Evolutionary conservation across 176 grass and related monocot genomes (phyloP).

Genomic region (Alloteropsis semialata): DNA sequence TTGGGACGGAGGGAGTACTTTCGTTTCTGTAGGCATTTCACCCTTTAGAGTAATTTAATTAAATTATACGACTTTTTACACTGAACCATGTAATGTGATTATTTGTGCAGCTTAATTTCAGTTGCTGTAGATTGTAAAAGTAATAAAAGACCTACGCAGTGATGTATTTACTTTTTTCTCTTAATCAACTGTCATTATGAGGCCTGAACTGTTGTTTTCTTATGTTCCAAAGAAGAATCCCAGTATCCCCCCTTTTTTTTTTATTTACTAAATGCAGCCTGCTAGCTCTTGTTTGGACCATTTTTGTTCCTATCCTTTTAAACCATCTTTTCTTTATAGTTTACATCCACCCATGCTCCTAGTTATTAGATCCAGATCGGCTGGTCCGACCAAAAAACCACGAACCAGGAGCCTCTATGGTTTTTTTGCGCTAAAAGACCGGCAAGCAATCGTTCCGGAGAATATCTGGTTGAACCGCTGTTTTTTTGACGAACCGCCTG

Average conservation of each 20-base stretch:
- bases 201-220: background rate
- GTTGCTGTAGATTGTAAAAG: background rate
- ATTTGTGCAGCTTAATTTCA: background rate
- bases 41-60: background rate
- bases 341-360: too few species aligned
- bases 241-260: background rate
- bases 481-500: too few species aligned
- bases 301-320: conserved; percentile 8
- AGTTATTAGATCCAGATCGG: too few species aligned
- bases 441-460: too few species aligned
- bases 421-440: too few species aligned
- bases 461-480: too few species aligned
- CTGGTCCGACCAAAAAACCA: too few species aligned
- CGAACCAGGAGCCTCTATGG: too few species aligned
- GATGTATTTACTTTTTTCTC: background rate
- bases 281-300: background rate
- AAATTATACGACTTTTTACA: conserved; percentile 15
- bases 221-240: background rate
- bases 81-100: background rate
- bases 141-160: background rate
- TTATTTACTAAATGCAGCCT: conserved; percentile 9
- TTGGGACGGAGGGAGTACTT: too few species aligned
- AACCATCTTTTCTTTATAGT: background rate
- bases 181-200: conserved; percentile 8
- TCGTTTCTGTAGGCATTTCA: background rate